Base-by-base conservation (phyloP, 345 rosid species). In the Carallia pectinifolia region DNA sequence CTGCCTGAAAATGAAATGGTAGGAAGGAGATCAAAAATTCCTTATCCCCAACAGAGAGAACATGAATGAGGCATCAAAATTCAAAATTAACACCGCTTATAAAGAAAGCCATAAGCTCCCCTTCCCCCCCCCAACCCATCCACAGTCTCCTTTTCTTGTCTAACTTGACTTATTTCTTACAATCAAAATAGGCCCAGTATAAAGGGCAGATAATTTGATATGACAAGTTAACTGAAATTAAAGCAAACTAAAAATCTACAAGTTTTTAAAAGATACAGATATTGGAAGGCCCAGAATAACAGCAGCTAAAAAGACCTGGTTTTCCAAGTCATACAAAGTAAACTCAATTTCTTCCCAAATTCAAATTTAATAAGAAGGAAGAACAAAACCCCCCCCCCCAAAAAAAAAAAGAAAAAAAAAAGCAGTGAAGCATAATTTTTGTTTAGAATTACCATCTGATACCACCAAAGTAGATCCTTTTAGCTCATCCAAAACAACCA, bases 1-100 rank as follows among this genome's bases (percentile, higher is more conserved):
- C 88, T 38, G 92, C 97, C 97, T 90, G 81, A 67, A 76, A 71
- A 67, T 47, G 61, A 53, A 44, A 54, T 66, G 58, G 29, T 47
- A 44, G 56, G 27, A 16, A 29, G 15, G 61, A 60, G 44, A 17
- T 65, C 5, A 58, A 30, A 27, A 44, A 4, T 56, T 27, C 27
- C 60, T 56, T 15, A 56, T 56, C 17, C 19, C 50, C 31, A 58
- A 19, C 23, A 23, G 10, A 60, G 5, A 23, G 52, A 61, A 55
- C 10, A 34, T 36, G 52, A 67, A 8, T 10, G 4, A 30, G 53
- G 18, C 36, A 65, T 37, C 33, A n/a, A 29, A 66, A 52, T 44
- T 15, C 50, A 44, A 44, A 44, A 44, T 16, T 15, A 44, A 44
- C 50, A 44, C 50, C 16, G 3, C 50, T 44, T 12, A 44, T 16